Evolutionary conservation across 208 protist genomes (phyloP), one percentile per base, ranked within the genome.

Genomic region (Leishmania mexicana): DNA sequence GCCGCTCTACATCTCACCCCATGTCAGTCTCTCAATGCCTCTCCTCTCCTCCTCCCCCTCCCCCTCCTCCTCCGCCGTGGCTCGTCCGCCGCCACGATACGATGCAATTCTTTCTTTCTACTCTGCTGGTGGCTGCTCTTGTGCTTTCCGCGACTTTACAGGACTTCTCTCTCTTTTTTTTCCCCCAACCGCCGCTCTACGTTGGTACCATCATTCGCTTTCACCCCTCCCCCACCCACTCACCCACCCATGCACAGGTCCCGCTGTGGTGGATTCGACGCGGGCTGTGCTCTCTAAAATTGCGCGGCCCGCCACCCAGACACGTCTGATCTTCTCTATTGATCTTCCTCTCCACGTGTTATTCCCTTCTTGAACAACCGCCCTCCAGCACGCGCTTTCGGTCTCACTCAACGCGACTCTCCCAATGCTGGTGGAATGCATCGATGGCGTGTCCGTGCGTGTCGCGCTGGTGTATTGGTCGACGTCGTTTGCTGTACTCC

Each of bases 391-490:
- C 35, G 45, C 28, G 28, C 45, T 10, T 19, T 53, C 13, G 2
- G 21, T 17, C 60, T 76, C 7, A n/a, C 35, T 21, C n/a, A 24
- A 42, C 53, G 73, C 15, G 17, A 5, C 21, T 65, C 57, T 65
- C 21, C 57, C 8, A 58, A 81, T 76, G 71, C 31, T 2, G 40
- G 53, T 19, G 11, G 78, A 76, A n/a, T 54, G 60, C 28, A 53
- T 54, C 10, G 64, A 74, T 0, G 38, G 53, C 15, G 2, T 79
- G 19, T 64, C 76, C 19, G 76, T 81, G 68, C 49, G 38, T 71
- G n/a, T 85, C 4, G 81, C 87, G 3, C 80, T 84, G 51, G 19
- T 90, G 17, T 96, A 94, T 81, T 96, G 93, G 92, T 40, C 78
- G 2, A 62, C 76, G 3, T 88, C 91, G 3, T 54, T 94, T 15